phyloP scores from a whole-genome alignment of 768 basidiomycete species.

The Podaxis carcinomalis region DNA sequence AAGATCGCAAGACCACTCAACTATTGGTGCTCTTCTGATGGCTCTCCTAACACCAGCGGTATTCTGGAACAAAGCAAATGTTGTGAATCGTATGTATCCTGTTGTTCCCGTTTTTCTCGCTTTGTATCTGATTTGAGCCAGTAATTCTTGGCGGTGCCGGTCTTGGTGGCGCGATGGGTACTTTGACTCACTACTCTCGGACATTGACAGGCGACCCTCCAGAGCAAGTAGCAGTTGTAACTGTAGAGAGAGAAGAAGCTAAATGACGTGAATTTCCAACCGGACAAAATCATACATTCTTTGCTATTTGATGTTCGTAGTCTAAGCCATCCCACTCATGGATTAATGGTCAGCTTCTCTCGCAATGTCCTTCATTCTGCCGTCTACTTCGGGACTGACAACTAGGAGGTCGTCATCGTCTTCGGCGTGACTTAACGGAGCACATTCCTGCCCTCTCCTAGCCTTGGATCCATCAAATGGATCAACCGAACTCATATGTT shows the following conservation, averaged over 20 bases:
- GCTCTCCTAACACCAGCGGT: conserved; percentile 64
- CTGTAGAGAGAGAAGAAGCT: not conserved
- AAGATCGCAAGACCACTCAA: conserved; percentile 70
- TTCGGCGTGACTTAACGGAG: conserved; percentile 14
- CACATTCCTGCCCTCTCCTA: conserved; percentile 29
- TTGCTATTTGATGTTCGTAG: not conserved
- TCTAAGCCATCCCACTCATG: not conserved
- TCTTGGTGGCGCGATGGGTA: conserved; percentile 57
- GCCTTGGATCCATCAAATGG: conserved; percentile 57
- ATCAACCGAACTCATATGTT: conserved; percentile 80
- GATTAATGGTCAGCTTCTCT: conserved; percentile 14
- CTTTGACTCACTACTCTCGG: conserved; percentile 52
- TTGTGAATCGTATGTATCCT: conserved; percentile 49
- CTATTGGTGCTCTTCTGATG: conserved; percentile 64
- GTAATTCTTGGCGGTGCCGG: conserved; percentile 73
- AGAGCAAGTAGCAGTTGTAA: conserved; percentile 22
- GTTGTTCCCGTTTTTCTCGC: not conserved
- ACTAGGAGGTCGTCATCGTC: conserved; percentile 47
- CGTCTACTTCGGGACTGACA: conserved; percentile 64
- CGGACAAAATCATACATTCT: not conserved
- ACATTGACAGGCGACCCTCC: conserved; percentile 52
- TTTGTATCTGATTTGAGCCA: conserved; percentile 21
- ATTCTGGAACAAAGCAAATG: conserved; percentile 65
- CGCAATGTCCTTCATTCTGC: conserved; percentile 54
- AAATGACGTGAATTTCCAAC: not conserved